Evolutionary conservation across 768 basidiomycete species (phyloP), one percentile per base, ranked within the genome.

Genomic region (Phylloporus rhodoxanthus): DNA sequence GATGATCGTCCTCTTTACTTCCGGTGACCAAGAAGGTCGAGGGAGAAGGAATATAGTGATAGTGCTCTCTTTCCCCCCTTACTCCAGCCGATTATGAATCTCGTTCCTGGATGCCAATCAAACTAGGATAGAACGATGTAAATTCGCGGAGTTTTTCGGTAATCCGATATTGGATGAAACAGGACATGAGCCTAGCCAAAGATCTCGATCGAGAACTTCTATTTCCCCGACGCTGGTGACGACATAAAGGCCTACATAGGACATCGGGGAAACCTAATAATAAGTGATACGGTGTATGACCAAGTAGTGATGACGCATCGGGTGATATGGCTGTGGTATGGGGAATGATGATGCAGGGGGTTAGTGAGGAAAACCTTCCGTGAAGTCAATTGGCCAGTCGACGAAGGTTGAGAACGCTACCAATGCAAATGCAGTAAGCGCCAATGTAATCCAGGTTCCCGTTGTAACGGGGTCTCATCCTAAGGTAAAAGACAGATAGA

Each of bases 61-160:
- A 8, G 41, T 51, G n/a, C 11, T 28, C 34, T 39, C 15, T 21
- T 2, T 2, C 15, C 20, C 41, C 25, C 34, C 32, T 48, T 17
- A 11, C 5, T 39, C 29, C 10, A 38, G 19, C 10, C 29, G 30
- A 19, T 33, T 7, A 33, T 21, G 11, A 30, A 23, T 14, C 8
- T 21, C 13, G 45, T 41, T 48, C 25, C 46, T 41, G 23, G 19
- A 11, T 6, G 3, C n/a, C 3, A 23, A 34, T 28, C 34, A 5
- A 20, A 30, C 28, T 28, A 9, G 8, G 28, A 28, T 28, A 28
- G 8, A 17, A n/a, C 2, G 10, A 26, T n/a, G 8, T 17, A 26
- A 11, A 17, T 32, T 52, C 42, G 49, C 48, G 48, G 51, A 51
- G 48, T 39, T 46, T 26, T 17, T 17, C 33, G n/a, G 19, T 11